These are phyloP conservation scores for Protomyces arabidopsidicola DNA, from an alignment of 1,139 yeast species.

Conservation along the genomic window DNA sequence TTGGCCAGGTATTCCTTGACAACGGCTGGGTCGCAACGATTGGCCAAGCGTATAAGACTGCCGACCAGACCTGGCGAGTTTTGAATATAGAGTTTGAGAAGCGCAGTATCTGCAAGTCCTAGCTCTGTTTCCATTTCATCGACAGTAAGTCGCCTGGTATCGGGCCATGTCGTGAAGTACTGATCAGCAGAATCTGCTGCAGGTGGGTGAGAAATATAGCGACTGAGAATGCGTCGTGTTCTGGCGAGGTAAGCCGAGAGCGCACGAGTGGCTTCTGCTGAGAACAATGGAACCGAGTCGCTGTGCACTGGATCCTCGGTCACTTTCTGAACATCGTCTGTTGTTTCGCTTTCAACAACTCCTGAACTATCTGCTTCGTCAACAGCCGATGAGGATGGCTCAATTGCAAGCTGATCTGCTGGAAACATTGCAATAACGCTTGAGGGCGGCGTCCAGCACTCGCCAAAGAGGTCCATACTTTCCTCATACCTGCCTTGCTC, in stretches of 20 bases:
- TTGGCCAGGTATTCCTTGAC: conserved; percentile 57
- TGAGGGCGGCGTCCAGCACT: conserved; percentile 56
- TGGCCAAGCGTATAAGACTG: conserved; percentile 71
- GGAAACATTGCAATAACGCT: conserved; percentile 50
- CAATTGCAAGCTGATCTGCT: not conserved
- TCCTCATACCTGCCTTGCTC: conserved; percentile 38
- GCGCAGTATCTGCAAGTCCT: conserved; percentile 65
- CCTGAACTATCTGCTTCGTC: not conserved
- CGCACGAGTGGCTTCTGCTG: conserved; percentile 9
- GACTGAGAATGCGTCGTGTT: conserved; percentile 5
- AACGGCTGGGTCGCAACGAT: conserved; percentile 61
- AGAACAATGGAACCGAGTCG: not conserved
- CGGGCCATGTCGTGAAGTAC: conserved; percentile 8
- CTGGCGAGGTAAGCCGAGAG: conserved; percentile 20
- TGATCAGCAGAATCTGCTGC: conserved; percentile 2
- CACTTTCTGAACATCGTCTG: not conserved
- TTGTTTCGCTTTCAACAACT: not conserved
- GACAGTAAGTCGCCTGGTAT: conserved; percentile 31
- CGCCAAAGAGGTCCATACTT: conserved; percentile 49
- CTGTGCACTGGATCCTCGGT: conserved; percentile 1
- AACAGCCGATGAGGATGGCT: conserved; percentile 2
- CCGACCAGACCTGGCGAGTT: conserved; percentile 71
- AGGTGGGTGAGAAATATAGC: conserved; percentile 10
- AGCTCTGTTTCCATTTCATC: conserved; percentile 43
- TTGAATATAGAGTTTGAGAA: conserved; percentile 67